Evolutionary conservation across 805 yeast genomes (phyloP).

Genomic region (Candida berthetii): DNA sequence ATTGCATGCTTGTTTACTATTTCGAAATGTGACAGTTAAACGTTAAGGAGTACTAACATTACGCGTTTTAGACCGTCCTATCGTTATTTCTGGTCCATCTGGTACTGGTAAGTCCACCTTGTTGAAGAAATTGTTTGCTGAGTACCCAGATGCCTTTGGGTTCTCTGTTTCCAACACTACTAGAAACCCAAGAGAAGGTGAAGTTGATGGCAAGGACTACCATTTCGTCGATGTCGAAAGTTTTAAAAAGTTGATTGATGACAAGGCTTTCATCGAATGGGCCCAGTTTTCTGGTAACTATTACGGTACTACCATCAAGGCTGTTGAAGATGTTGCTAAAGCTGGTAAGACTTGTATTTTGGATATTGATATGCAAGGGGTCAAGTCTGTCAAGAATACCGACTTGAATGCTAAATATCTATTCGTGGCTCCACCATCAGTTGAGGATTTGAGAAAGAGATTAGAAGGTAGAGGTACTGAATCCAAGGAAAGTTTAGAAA

Average conservation of each 20-base stretch:
- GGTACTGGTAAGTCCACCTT: constrained; percentile 95
- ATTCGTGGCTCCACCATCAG: constrained; percentile 89
- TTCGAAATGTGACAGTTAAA: not conserved
- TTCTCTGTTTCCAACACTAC: constrained; percentile 94
- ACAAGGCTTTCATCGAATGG: constrained; percentile 86
- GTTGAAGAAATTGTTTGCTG: constrained; percentile 82
- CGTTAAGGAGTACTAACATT: no score
- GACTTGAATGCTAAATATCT: constrained; percentile 78
- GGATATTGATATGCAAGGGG: constrained; percentile 99
- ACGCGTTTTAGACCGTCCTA: constrained; percentile 58
- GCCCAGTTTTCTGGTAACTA: constrained; percentile 97
- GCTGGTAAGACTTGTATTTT: constrained; percentile 77
- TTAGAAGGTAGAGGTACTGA: constrained; percentile 92
- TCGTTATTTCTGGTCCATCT: constrained; percentile 95
- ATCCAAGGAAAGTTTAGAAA: constrained; percentile 74
- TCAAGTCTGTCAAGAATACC: constrained; percentile 80
- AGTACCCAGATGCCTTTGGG: constrained; percentile 85
- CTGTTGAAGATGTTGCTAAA: constrained; percentile 57
- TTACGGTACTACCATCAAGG: constrained; percentile 88
- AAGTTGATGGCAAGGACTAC: constrained; percentile 83
- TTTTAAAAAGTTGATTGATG: constrained; percentile 71
- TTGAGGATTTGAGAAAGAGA: constrained; percentile 70
- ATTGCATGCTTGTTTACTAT: not conserved
- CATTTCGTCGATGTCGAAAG: constrained; percentile 76
- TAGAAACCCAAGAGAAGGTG: constrained; percentile 88